Evolutionary conservation across 2,329 filamentous ascomycete genomes (phyloP), one percentile per base, ranked within the genome.

Genomic region (Aspergillus pseudoglaucus): DNA sequence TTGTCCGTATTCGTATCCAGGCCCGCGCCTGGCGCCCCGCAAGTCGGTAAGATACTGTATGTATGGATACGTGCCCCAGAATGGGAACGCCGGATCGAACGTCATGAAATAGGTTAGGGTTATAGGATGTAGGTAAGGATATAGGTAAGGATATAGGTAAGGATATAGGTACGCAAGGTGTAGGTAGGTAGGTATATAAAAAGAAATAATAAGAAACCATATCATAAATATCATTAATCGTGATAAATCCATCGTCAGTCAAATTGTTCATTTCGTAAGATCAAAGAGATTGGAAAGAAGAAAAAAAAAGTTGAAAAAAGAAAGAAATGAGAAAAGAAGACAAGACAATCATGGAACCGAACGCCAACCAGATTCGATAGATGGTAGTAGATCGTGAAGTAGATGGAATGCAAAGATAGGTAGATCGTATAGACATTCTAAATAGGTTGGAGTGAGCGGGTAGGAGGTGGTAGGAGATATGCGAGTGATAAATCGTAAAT

Each of bases 291-390:
- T 42, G 14, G 25, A 42, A 42, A 39, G 5, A 12, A 18, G 7
- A 17, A 4, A 39, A 4, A 17, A 8, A 39, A 39, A 39, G 17
- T 9, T 20, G 20, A 37, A 22, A 14, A 39, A 4, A n/a, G 37
- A 46, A 47, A 43, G 33, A 45, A 25, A 45, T 39, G 47, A 25
- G 17, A 41, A 44, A 33, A 33, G 27, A 38, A 50, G 45, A 38
- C 20, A 45, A 44, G 45, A 38, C 20, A 45, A 44, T 15, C 23
- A 47, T 30, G 33, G 14, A 35, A 35, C 15, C 33, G 14, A 35
- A 35, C 33, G 33, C 33, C 33, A 35, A 35, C 33, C 33, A 35
- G 14, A 17, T 30, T 5, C 25, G 25, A 30, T 30, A 30, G 25
- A 30, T 30, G 25, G 25, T 30, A 30, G 10, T 30, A 7, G 10